Percentiles rank a stretch among this genome's conserved stretches.
These are phyloP conservation scores for Simplicillium sp. DNA, from an alignment of 2,329 filamentous ascomycete species.

Conservation along the genomic window DNA sequence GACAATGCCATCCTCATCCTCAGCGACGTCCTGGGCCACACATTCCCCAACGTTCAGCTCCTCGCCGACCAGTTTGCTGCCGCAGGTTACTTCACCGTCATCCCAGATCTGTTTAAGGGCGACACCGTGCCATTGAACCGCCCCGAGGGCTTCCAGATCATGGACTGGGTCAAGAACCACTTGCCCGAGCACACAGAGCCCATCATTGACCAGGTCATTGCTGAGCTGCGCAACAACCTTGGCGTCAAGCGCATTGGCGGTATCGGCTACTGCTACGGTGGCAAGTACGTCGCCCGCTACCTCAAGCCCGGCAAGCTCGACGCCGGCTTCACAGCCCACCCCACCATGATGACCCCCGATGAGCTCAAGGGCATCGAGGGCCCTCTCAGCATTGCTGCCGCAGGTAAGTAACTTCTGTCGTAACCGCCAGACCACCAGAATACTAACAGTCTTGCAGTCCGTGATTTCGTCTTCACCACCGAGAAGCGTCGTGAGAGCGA, in stretches of 20 bases:
- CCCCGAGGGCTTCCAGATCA: no score
- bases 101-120: slow-evolving; percentile 15
- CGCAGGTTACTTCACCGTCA: slow-evolving; percentile 14
- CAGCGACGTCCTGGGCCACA: no score
- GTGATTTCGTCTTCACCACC: slow-evolving; percentile 40
- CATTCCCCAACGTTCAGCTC: slow-evolving; percentile 11
- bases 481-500: slow-evolving; percentile 42
- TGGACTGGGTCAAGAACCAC: no score
- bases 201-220: neutral
- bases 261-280: slow-evolving; percentile 50
- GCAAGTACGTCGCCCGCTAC: slow-evolving; percentile 26
- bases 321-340: slow-evolving; percentile 49
- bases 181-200: no score
- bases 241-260: slow-evolving; percentile 36
- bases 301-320: slow-evolving; percentile 38
- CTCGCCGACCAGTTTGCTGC: slow-evolving; percentile 20
- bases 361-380: slow-evolving; percentile 43
- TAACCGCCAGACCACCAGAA: no score
- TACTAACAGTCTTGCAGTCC: no score
- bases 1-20: no score
- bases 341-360: slow-evolving; percentile 39
- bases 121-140: slow-evolving; percentile 34
- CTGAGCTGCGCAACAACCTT: slow-evolving; percentile 25
- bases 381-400: slow-evolving; percentile 46
- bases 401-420: slow-evolving; percentile 17